Conservation (phyloP, 768 basidiomycete species). For the Kwoniella dejecticola region DNA sequence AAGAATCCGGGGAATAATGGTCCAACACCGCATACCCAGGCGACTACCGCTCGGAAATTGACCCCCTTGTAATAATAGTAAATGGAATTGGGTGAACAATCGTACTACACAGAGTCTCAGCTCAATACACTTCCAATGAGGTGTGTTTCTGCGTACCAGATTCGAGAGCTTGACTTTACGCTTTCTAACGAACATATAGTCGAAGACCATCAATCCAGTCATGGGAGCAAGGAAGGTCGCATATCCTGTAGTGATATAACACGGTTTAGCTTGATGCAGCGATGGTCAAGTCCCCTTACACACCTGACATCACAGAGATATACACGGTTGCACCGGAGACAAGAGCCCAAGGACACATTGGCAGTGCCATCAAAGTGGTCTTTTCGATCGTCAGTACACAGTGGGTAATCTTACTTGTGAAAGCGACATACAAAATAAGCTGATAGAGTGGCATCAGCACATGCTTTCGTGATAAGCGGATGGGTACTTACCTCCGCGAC, state of each 20-base stretch:
- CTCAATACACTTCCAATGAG: no score
- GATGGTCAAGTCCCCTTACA: not conserved
- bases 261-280: not conserved
- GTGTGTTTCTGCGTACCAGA: constrained; percentile 27
- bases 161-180: constrained; percentile 25
- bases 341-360: constrained; percentile 44
- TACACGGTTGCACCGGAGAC: constrained; percentile 38
- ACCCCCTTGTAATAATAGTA: constrained; percentile 34
- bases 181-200: constrained; percentile 40
- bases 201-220: constrained; percentile 40
- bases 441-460: constrained; percentile 11
- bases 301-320: constrained; percentile 33
- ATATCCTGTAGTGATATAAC: constrained; percentile 14
- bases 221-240: constrained; percentile 41
- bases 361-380: constrained; percentile 36
- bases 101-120: constrained; percentile 23
- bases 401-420: not conserved
- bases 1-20: constrained; percentile 48
- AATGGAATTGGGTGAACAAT: constrained; percentile 21
- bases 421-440: constrained; percentile 1
- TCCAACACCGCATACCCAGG: constrained; percentile 36
- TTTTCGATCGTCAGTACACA: not conserved
- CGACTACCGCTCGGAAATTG: constrained; percentile 38
- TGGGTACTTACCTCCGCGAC: constrained; percentile 20
- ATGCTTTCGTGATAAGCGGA: not conserved